Conservation (phyloP, 1,139 yeast genomes). For the Entelexis paramagnoliae region DNA sequence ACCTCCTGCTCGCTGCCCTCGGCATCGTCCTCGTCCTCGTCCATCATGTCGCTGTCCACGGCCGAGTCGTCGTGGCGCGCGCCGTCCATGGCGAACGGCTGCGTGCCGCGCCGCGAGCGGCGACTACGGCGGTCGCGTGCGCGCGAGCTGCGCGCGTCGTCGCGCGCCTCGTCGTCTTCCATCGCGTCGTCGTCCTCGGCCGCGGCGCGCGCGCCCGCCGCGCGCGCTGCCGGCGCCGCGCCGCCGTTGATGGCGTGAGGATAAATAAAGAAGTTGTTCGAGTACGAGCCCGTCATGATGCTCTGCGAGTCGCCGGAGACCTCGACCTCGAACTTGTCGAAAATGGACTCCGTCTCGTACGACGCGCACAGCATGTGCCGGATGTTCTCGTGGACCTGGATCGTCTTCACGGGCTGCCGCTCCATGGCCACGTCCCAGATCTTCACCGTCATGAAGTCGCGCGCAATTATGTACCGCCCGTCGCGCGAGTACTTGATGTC, state of each 20-base stretch:
- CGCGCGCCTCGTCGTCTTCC: constrained; percentile 1
- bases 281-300: constrained; percentile 95
- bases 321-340: constrained; percentile 95
- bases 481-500: constrained; percentile 89
- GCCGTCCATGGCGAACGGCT: background rate
- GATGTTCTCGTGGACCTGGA: constrained; percentile 90
- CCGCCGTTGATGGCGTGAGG: constrained; percentile 53
- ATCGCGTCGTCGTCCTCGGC: constrained; percentile 3
- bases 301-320: constrained; percentile 88
- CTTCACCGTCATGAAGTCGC: constrained; percentile 96
- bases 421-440: constrained; percentile 99
- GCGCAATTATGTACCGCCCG: constrained; percentile 87
- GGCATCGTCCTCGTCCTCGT: constrained; percentile 8
- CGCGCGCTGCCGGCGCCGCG: background rate
- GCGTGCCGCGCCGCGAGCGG: constrained; percentile 2
- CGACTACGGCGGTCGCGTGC: constrained; percentile 1
- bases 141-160: constrained; percentile 1
- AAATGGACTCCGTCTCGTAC: constrained; percentile 95
- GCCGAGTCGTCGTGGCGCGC: constrained; percentile 2
- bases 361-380: constrained; percentile 92
- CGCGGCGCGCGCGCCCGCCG: background rate
- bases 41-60: constrained; percentile 10
- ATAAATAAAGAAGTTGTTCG: constrained; percentile 92
- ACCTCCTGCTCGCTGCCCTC: constrained; percentile 33
- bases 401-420: constrained; percentile 83